phyloP scores from a whole-genome alignment of 495 filamentous ascomycete genomes.

The Trichoderma parareesei region DNA sequence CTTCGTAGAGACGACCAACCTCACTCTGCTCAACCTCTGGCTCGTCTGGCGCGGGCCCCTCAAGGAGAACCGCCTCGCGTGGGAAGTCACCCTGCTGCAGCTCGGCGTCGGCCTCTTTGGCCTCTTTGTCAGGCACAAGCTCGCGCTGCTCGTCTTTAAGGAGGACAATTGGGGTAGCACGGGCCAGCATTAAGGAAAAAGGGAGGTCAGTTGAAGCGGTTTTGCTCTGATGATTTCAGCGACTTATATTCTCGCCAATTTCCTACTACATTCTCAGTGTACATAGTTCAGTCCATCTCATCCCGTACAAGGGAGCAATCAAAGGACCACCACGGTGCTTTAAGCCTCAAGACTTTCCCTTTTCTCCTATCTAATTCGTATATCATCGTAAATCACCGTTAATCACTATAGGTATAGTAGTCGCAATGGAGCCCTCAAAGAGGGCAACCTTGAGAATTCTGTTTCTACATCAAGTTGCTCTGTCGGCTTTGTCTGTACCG shows the following conservation, averaged over 20 bases:
- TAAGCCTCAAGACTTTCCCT: not conserved
- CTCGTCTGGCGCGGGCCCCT: slow-evolving; percentile 90
- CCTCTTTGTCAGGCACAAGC: slow-evolving; percentile 72
- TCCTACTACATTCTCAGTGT: no score
- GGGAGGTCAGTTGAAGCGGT: not conserved
- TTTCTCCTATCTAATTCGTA: no score
- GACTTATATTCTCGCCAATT: not conserved
- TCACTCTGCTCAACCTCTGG: slow-evolving; percentile 93
- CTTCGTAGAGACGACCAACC: slow-evolving; percentile 76
- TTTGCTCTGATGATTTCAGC: not conserved
- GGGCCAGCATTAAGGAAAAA: not conserved
- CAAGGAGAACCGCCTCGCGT: slow-evolving; percentile 74
- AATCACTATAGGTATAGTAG: no score
- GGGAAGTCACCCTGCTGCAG: slow-evolving; percentile 71
- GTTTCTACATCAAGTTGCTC: no score
- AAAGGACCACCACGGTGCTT: not conserved
- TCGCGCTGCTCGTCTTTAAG: slow-evolving; percentile 78
- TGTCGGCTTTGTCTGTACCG: no score
- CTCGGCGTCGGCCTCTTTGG: slow-evolving; percentile 64
- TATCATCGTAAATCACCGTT: no score
- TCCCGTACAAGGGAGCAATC: not conserved
- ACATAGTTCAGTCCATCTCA: no score
- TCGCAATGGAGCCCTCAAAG: no score
- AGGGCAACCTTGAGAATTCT: no score
- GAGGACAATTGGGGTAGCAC: slow-evolving; percentile 61